These are phyloP conservation scores for Mediolabrus comicus DNA, from an alignment of 108 stramenopile genomes.

Conservation along the genomic window DNA sequence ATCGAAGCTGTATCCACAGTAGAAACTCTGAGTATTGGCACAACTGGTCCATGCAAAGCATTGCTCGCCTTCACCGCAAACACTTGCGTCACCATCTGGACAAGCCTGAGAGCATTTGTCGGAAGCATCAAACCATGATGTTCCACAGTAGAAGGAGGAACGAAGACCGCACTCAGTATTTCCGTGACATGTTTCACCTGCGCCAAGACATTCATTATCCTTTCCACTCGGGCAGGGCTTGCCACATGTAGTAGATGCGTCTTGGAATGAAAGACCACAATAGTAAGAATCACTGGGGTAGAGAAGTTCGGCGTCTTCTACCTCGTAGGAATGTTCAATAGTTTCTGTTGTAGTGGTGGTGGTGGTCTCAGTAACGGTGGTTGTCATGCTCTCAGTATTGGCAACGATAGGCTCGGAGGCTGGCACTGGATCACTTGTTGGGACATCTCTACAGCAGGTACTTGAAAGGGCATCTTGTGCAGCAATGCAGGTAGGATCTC, in stretches of 20 bases:
- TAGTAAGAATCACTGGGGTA: constrained; percentile 14
- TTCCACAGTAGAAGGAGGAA: constrained; percentile 19
- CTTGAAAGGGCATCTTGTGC: constrained; percentile 11
- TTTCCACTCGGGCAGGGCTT: constrained; percentile 27
- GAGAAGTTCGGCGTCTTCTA: not conserved
- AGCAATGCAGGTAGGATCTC: not conserved
- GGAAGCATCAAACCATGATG: constrained; percentile 23
- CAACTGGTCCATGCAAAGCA: constrained; percentile 27
- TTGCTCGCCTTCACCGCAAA: constrained; percentile 24
- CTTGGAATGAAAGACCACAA: constrained; percentile 12
- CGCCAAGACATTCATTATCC: constrained; percentile 14
- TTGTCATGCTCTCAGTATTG: too few species aligned
- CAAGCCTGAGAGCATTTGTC: constrained; percentile 13
- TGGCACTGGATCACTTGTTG: not conserved
- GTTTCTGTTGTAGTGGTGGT: not conserved
- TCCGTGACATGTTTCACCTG: constrained; percentile 16
- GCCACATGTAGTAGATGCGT: constrained; percentile 23
- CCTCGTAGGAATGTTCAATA: not conserved
- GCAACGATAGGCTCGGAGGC: not conserved
- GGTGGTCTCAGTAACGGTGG: not conserved
- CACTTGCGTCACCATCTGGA: constrained; percentile 12
- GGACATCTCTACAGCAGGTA: constrained; percentile 3
- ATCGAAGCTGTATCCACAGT: constrained; percentile 25
- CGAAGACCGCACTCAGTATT: constrained; percentile 14
- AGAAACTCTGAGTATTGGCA: constrained; percentile 17